Evolutionary conservation across 495 filamentous ascomycete species (phyloP).

Genomic region (Acidiella bohemica): DNA sequence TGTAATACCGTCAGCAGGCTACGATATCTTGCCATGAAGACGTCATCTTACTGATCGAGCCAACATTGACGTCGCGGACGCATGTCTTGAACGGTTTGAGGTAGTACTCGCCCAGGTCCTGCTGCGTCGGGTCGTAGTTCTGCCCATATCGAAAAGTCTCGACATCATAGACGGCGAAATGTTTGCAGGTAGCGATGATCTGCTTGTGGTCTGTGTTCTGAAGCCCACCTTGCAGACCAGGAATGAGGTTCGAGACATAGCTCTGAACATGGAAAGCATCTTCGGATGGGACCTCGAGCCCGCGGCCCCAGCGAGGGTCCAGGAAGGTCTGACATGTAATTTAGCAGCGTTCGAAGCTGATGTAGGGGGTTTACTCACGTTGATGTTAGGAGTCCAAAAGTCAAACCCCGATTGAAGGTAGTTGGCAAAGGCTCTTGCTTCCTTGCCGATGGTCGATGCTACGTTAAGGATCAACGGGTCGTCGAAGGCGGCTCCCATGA

Average conservation of each 20-base stretch:
- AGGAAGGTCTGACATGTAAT: too few relatives aligned
- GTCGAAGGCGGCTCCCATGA: constrained; percentile 47
- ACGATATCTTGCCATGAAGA: too few relatives aligned
- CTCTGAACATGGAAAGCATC: constrained; percentile 43
- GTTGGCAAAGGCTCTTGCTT: constrained; percentile 58
- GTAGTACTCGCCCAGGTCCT: constrained; percentile 19
- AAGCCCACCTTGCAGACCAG: constrained; percentile 41
- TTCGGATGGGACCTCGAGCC: constrained; percentile 32
- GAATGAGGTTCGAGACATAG: constrained; percentile 47
- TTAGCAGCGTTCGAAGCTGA: too few relatives aligned
- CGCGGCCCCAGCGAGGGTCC: constrained; percentile 48
- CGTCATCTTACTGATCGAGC: too few relatives aligned
- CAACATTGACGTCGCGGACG: constrained; percentile 12
- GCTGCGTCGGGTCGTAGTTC: constrained; percentile 16
- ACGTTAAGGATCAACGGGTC: constrained; percentile 45
- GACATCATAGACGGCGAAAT: constrained; percentile 40
- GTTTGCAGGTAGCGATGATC: constrained; percentile 15
- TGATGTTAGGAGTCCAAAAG: constrained; percentile 53
- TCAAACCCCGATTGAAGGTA: constrained; percentile 43
- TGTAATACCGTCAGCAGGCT: too few relatives aligned
- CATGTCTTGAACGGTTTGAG: constrained; percentile 12
- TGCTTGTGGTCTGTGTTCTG: constrained; percentile 5
- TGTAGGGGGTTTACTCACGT: too few relatives aligned
- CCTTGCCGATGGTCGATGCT: constrained; percentile 43
- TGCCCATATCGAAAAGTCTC: constrained; percentile 29